Evolutionary conservation across 164 flowering plant genomes (phyloP).

Genomic region (Houttuynia cordata): DNA sequence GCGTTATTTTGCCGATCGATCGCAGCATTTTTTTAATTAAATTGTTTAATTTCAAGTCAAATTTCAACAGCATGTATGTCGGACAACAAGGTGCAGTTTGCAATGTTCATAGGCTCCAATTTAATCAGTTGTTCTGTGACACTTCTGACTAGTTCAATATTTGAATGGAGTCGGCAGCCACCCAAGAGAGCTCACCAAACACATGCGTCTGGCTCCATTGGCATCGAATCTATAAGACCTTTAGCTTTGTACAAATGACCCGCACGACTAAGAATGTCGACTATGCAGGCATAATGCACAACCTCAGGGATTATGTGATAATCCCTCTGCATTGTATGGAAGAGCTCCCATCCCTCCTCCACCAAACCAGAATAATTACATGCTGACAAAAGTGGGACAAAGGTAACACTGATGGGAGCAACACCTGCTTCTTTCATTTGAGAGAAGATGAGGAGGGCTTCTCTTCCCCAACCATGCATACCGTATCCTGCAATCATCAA

Average conservation of each 20-base stretch:
- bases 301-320: slow-evolving; percentile 31
- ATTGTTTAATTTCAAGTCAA: no score
- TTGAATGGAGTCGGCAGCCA: slow-evolving; percentile 28
- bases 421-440: slow-evolving; percentile 37
- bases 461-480: slow-evolving; percentile 32
- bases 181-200: slow-evolving; percentile 50
- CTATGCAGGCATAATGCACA: slow-evolving; percentile 51
- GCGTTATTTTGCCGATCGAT: no score
- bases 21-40: no score
- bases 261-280: slow-evolving; percentile 53
- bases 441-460: slow-evolving; percentile 32
- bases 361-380: slow-evolving; percentile 55
- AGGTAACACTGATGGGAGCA: slow-evolving; percentile 33
- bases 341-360: slow-evolving; percentile 31
- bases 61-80: slow-evolving; percentile 54
- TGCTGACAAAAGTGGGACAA: slow-evolving; percentile 44
- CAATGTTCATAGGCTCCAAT: slow-evolving; percentile 39
- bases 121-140: slow-evolving; percentile 32
- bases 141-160: slow-evolving; percentile 22
- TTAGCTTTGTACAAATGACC: slow-evolving; percentile 43
- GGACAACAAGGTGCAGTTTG: slow-evolving; percentile 39
- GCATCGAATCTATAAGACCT: slow-evolving; percentile 33
- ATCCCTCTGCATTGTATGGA: slow-evolving; percentile 30
- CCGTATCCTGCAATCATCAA: slow-evolving; percentile 51
- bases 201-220: slow-evolving; percentile 40